Conservation (phyloP, 2,329 filamentous ascomycete genomes). For the Talaromyces marneffei region DNA sequence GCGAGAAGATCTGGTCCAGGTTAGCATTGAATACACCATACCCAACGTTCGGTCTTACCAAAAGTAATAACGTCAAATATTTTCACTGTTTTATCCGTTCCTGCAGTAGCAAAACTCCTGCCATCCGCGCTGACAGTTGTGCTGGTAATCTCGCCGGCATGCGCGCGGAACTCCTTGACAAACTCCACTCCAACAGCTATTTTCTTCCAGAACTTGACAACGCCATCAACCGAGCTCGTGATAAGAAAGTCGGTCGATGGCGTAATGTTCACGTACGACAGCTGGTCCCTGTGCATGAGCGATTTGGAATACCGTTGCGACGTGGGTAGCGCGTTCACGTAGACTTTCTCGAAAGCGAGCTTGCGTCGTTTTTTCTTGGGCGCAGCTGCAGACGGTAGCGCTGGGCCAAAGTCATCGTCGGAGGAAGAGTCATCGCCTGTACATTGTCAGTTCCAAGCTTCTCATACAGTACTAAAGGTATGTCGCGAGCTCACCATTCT, state of each 20-base stretch:
- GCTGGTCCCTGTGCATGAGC: slow-evolving; percentile 95
- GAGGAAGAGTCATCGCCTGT: slow-evolving; percentile 50
- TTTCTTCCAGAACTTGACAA: slow-evolving; percentile 99
- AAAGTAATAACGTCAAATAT: slow-evolving; percentile 71
- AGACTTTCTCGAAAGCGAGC: slow-evolving; percentile 91
- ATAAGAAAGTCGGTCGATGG: slow-evolving; percentile 92
- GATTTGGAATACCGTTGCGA: slow-evolving; percentile 85
- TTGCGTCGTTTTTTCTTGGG: slow-evolving; percentile 88
- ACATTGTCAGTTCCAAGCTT: slow-evolving; percentile 13
- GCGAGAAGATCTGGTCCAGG: slow-evolving; percentile 61
- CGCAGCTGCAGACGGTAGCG: slow-evolving; percentile 70
- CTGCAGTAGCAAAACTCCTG: slow-evolving; percentile 85
- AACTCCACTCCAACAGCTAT: slow-evolving; percentile 85
- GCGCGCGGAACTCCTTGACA: slow-evolving; percentile 94
- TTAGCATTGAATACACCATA: slow-evolving; percentile 14
- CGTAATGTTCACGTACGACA: slow-evolving; percentile 81
- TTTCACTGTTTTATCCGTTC: slow-evolving; percentile 47
- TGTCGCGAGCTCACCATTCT: slow-evolving; percentile 26
- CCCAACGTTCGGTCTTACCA: slow-evolving; percentile 32
- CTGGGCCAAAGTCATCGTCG: slow-evolving; percentile 88
- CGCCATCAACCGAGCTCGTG: slow-evolving; percentile 88
- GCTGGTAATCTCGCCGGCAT: slow-evolving; percentile 74
- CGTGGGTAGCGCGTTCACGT: slow-evolving; percentile 79
- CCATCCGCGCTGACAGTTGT: slow-evolving; percentile 86
- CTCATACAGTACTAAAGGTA: background rate